Percentiles rank a stretch among this genome's conserved stretches.
Evolutionary conservation across 1,284 basidiomycete species (phyloP).

Genomic region (Tilletia setariae): DNA sequence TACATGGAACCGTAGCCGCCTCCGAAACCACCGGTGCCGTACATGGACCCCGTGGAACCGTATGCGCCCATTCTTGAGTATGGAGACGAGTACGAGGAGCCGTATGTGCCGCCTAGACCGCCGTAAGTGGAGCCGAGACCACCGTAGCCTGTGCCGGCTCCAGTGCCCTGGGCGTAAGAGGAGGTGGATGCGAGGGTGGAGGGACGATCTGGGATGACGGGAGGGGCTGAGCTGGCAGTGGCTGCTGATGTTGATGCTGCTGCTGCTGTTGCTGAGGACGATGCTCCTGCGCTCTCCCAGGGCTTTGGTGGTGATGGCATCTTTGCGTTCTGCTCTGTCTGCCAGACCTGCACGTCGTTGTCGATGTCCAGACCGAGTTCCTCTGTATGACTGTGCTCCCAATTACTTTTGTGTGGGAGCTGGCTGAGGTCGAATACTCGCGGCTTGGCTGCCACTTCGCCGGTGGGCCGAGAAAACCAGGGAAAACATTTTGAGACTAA

Average conservation of each 20-base stretch:
- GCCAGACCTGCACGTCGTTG: neutral
- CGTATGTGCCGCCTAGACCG: conserved; percentile 41
- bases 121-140: conserved; percentile 43
- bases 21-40: conserved; percentile 19
- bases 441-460: too few relatives aligned
- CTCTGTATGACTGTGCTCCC: too few relatives aligned
- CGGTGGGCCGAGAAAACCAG: too few relatives aligned
- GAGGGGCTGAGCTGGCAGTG: conserved; percentile 28
- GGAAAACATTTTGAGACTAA: too few relatives aligned
- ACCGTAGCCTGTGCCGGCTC: conserved; percentile 11
- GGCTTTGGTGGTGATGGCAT: conserved; percentile 53
- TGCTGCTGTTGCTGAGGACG: conserved; percentile 19
- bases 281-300: conserved; percentile 49
- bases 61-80: conserved; percentile 49
- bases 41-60: conserved; percentile 19
- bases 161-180: too few relatives aligned
- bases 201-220: conserved; percentile 49
- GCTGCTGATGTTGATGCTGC: conserved; percentile 22
- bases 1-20: conserved; percentile 27
- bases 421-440: too few relatives aligned
- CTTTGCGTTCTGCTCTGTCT: too few relatives aligned
- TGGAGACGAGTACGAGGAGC: conserved; percentile 42
- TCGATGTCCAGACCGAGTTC: too few relatives aligned
- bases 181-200: conserved; percentile 27
- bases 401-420: too few relatives aligned